phyloP scores from a whole-genome alignment of 2,329 filamentous ascomycete genomes.

The Claviceps humidiphila region DNA sequence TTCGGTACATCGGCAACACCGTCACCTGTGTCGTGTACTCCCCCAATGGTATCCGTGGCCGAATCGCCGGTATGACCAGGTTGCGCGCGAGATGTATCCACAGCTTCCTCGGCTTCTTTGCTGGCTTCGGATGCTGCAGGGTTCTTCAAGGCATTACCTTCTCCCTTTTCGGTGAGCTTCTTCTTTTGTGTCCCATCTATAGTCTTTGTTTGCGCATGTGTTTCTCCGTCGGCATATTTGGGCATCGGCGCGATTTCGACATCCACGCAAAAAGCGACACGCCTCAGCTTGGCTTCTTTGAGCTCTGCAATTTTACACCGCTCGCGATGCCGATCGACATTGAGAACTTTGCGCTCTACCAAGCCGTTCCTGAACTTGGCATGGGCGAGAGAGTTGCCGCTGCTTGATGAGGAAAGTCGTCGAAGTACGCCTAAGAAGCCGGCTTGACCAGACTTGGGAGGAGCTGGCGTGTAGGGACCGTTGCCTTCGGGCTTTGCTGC shows the following conservation, averaged over 20 bases:
- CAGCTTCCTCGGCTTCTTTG: conserved; percentile 21
- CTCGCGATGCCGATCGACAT: conserved; percentile 68
- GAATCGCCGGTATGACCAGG: background rate
- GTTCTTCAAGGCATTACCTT: conserved; percentile 61
- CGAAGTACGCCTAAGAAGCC: conserved; percentile 75
- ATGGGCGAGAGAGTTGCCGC: conserved; percentile 19
- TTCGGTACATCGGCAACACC: conserved; percentile 9
- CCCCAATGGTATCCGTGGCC: conserved; percentile 1
- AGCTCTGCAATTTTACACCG: conserved; percentile 70
- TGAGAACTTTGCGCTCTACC: conserved; percentile 70
- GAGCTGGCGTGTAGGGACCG: conserved; percentile 59
- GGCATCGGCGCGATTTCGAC: conserved; percentile 90
- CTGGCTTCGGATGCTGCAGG: conserved; percentile 43
- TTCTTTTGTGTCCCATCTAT: conserved; percentile 43
- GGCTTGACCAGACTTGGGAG: conserved; percentile 52
- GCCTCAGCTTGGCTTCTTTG: conserved; percentile 64
- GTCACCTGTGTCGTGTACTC: conserved; percentile 15
- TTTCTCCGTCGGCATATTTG: conserved; percentile 53
- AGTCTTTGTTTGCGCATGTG: conserved; percentile 21
- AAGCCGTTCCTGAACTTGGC: conserved; percentile 43
- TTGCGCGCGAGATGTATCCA: background rate
- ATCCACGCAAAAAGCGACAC: conserved; percentile 92
- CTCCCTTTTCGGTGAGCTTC: conserved; percentile 53
- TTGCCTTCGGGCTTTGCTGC: conserved; percentile 41
- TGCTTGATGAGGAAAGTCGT: conserved; percentile 59